Evolutionary conservation across 345 rosid species (phyloP), one percentile per base, ranked within the genome.

Genomic region (Pelargonium nanum): DNA sequence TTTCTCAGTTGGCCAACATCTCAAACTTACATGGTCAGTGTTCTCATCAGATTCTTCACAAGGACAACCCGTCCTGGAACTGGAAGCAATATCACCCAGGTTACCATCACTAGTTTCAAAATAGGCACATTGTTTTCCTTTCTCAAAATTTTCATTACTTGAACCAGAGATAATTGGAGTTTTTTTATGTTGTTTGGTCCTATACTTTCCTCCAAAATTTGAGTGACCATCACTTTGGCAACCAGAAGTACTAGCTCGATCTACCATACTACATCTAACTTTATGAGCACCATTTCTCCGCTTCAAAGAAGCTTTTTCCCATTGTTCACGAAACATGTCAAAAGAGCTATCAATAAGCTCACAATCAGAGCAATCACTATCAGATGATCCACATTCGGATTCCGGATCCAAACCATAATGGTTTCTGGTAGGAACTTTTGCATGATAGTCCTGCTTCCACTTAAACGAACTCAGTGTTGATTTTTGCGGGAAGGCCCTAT

Each of bases 301-400:
- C 56, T 61, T 79, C 7, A 57, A 65, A 19, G 16, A 79, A 21
- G 85, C 86, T 66, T 77, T 81, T 72, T 81, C 85, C 96, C 96
- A 88, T 61, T 76, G 75, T 68, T 85, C 79, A 19, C 74, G 85
- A 21, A 88, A 69, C 68, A 80, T 72, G 53, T 77, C 73, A 22
- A n/a, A 56, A 65, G 89, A 76, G 64, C 73, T 85, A 64, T 85
- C 92, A 64, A 90, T 70, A 28, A 85, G 69, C 71, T 85, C 92
- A 77, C 85, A 80, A 71, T 90, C 97, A 70, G 85, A 84, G 59
- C 65, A 72, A 70, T 83, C 88, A 50, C 72, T 72, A 28, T 70
- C 88, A 1, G 67, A 73, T 24, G 73, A 70, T 24, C 68, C 59
- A 50, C 63, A 72, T 4, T 78, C 82, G 3, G 75, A 71, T 26